phyloP scores from a whole-genome alignment of 1,139 yeast genomes.

The Pichia norvegensis region DNA sequence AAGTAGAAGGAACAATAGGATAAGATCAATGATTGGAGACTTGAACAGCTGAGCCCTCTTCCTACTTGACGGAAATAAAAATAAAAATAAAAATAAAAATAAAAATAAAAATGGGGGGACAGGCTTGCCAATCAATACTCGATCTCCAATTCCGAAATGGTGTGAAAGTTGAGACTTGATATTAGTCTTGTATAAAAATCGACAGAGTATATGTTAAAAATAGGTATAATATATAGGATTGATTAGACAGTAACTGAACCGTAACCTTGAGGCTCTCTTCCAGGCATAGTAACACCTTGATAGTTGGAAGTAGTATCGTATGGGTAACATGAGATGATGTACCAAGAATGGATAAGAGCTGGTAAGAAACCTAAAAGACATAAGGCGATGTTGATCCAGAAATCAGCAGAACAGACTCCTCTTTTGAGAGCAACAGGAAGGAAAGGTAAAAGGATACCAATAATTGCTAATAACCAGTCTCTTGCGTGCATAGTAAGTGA shows the following conservation, averaged over 20 bases:
- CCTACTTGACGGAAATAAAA: no score
- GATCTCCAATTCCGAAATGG: no score
- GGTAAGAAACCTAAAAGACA: conserved; percentile 78
- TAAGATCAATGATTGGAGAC: no score
- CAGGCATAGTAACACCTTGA: conserved; percentile 29
- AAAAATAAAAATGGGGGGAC: no score
- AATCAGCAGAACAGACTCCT: conserved; percentile 65
- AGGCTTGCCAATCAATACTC: no score
- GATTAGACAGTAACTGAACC: conserved; percentile 14
- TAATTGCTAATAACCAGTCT: conserved; percentile 71
- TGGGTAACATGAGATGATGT: conserved; percentile 51
- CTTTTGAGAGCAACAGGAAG: conserved; percentile 73
- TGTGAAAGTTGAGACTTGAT: no score
- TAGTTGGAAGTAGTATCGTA: conserved; percentile 33
- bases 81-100: no score
- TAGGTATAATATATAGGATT: neutral
- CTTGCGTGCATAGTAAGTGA: conserved; percentile 45
- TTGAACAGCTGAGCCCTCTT: no score
- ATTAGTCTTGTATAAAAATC: no score
- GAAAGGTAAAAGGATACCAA: conserved; percentile 80
- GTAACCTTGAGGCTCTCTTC: conserved; percentile 26
- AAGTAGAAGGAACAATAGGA: no score
- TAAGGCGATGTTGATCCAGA: conserved; percentile 62
- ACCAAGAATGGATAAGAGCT: conserved; percentile 61
- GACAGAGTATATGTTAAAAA: no score